A percentile compares a stretch with the other conserved stretches of the same genome.
Conservation (phyloP, 805 yeast genomes). For the Wickerhamomyces xylosicus region DNA sequence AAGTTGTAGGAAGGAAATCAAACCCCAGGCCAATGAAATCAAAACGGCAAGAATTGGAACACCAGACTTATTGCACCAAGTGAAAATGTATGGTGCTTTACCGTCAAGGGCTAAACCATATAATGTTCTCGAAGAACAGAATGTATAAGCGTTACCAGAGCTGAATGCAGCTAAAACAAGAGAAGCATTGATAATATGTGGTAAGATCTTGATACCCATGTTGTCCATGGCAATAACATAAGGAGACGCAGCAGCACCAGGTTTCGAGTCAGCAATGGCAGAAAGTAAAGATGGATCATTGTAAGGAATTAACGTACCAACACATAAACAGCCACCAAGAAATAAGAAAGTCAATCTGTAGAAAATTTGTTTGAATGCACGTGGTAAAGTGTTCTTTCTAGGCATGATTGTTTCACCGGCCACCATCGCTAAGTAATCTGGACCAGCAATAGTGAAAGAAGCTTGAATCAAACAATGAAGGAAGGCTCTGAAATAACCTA, state of each 20-base stretch:
- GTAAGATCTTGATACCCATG: constrained; percentile 54
- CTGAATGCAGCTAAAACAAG: constrained; percentile 68
- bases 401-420: constrained; percentile 78
- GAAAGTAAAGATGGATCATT: constrained; percentile 50
- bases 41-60: constrained; percentile 55
- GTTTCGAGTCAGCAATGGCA: constrained; percentile 49
- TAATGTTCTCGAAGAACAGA: constrained; percentile 58
- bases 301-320: constrained; percentile 67
- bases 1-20: constrained; percentile 56
- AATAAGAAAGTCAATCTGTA: constrained; percentile 58
- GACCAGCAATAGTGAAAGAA: constrained; percentile 74
- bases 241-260: constrained; percentile 76
- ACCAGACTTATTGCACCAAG: constrained; percentile 53
- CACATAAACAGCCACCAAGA: constrained; percentile 65
- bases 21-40: constrained; percentile 46
- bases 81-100: constrained; percentile 60
- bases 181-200: constrained; percentile 71
- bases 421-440: constrained; percentile 76
- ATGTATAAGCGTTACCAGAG: constrained; percentile 77
- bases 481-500: constrained; percentile 67
- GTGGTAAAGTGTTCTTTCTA: constrained; percentile 53
- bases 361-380: constrained; percentile 69
- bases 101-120: constrained; percentile 66
- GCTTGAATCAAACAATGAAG: constrained; percentile 62
- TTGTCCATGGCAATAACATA: constrained; percentile 76